phyloP scores from a whole-genome alignment of 495 filamentous ascomycete genomes.

The Penicillium diatomitis region DNA sequence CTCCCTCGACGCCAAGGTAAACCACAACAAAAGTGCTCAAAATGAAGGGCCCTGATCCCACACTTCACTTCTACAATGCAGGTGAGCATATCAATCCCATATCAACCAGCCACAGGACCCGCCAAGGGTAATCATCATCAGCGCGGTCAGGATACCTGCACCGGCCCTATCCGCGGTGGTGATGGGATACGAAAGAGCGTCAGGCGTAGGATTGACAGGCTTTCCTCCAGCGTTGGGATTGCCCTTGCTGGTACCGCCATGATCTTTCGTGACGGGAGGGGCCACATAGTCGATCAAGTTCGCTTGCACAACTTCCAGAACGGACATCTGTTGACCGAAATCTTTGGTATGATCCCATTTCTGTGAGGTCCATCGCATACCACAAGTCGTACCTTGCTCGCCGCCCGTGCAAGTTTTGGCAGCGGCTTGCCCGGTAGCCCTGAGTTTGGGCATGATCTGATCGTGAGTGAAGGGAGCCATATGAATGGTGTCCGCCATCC shows the following conservation, averaged over 20 bases:
- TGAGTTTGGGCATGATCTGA: conserved; percentile 56
- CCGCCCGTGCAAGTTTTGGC: conserved; percentile 60
- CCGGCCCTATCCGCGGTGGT: conserved; percentile 23
- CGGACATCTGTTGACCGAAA: conserved; percentile 66
- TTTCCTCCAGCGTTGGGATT: conserved; percentile 53
- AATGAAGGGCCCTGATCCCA: background rate
- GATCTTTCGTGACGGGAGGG: conserved; percentile 52
- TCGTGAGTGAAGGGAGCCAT: conserved; percentile 58
- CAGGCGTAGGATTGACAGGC: conserved; percentile 6
- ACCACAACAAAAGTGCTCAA: background rate
- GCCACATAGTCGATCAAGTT: conserved; percentile 40
- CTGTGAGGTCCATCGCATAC: conserved; percentile 51
- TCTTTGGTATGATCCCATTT: conserved; percentile 48
- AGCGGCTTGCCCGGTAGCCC: conserved; percentile 57
- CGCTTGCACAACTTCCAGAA: conserved; percentile 58
- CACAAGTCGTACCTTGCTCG: conserved; percentile 43
- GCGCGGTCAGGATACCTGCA: conserved; percentile 24
- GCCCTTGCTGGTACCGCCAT: conserved; percentile 68
- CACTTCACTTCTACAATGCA: too few species aligned
- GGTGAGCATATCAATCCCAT: conserved; percentile 15
- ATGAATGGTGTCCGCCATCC: conserved; percentile 63
- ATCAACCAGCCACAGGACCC: conserved; percentile 25
- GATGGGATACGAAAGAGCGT: conserved; percentile 11
- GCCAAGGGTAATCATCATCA: conserved; percentile 21
- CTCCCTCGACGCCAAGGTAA: too few species aligned